Base-by-base conservation (phyloP, 2,329 filamentous ascomycete species). In the Iodosphaeria phyllophila region DNA sequence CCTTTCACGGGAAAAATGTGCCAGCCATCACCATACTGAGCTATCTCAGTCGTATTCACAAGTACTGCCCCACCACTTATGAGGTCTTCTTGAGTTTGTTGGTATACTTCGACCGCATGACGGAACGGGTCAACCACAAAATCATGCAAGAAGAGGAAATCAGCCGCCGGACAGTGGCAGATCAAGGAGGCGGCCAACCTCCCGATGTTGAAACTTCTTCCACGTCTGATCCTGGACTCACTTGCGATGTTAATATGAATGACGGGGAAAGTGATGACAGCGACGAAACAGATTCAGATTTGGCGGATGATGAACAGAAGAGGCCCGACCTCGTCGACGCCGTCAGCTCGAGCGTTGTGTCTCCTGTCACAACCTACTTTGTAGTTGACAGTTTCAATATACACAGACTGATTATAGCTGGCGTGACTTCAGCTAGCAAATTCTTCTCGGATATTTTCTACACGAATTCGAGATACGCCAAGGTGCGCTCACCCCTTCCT, bases 381-480 rank as follows among this genome's bases (percentile, higher is more conserved):
- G 86, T 95, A 20, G 89, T 95, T 8, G 89, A 98, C 52, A 95
- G 89, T 53, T 98, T 89, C 57, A 98, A 98, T 52, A 95, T 98
- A 34, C 89, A 98, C 46, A 74, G 89, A 28, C 59, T 98, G 28
- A 84, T 95, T 27, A 98, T 98, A 45, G 82, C 89, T 3, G 89
- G 86, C 18, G 89, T 98, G 22, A 98, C 89, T 3, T 95, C 89
- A 50, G 84, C 89, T 5, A 95, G 86, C 66, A 98, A 98, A 51
- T 98, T 95, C 61, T 98, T 98, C 52, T 95, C 86, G 5, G 69
- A 98, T 52, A 86, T 95, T 20, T 98, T 98, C 42, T 98, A 95
- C 47, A 98, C 89, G 7, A 98, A 98, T 51, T 95, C 89, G 28
- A 70, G 89, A 71, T 98, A 98, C 48, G 89, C 89, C 31, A 98